Evolutionary conservation across 2,329 filamentous ascomycete genomes (phyloP).

Genomic region (Drechmeria coniospora): DNA sequence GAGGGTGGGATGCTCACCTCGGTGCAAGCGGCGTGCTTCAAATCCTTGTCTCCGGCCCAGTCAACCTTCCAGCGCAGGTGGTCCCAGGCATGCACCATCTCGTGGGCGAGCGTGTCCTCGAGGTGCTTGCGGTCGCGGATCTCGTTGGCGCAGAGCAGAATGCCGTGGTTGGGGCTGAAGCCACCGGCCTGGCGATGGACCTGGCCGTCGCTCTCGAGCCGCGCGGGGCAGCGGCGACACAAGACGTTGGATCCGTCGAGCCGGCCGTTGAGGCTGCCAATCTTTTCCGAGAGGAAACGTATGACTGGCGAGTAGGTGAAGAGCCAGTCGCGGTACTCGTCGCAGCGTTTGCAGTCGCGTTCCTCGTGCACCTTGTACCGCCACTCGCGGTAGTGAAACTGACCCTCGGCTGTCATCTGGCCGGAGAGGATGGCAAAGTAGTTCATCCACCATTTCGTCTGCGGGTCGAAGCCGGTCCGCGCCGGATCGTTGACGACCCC

Average conservation of each 20-base stretch:
- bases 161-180: conserved; percentile 75
- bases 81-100: conserved; percentile 97
- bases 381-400: conserved; percentile 62
- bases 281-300: conserved; percentile 72
- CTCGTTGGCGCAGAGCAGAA: conserved; percentile 85
- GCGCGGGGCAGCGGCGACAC: conserved; percentile 61
- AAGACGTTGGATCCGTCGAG: conserved; percentile 62
- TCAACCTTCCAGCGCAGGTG: conserved; percentile 84
- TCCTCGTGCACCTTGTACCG: conserved; percentile 63
- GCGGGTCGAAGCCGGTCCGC: conserved; percentile 47
- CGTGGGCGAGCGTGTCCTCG: conserved; percentile 89
- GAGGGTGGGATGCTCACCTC: too few species aligned
- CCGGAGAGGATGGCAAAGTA: conserved; percentile 73
- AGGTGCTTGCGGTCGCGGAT: conserved; percentile 64
- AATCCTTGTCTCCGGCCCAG: conserved; percentile 50
- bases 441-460: conserved; percentile 57
- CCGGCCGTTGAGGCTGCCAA: conserved; percentile 61
- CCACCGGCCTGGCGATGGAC: conserved; percentile 59
- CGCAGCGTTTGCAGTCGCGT: conserved; percentile 66
- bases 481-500: conserved; percentile 41
- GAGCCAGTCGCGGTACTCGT: conserved; percentile 69
- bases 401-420: conserved; percentile 51
- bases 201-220: conserved; percentile 38
- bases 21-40: conserved; percentile 84
- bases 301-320: conserved; percentile 75